A percentile compares a stretch with the other conserved stretches of the same genome.
Evolutionary conservation across 768 basidiomycete genomes (phyloP).

Genomic region (Scleroderma bovista): DNA sequence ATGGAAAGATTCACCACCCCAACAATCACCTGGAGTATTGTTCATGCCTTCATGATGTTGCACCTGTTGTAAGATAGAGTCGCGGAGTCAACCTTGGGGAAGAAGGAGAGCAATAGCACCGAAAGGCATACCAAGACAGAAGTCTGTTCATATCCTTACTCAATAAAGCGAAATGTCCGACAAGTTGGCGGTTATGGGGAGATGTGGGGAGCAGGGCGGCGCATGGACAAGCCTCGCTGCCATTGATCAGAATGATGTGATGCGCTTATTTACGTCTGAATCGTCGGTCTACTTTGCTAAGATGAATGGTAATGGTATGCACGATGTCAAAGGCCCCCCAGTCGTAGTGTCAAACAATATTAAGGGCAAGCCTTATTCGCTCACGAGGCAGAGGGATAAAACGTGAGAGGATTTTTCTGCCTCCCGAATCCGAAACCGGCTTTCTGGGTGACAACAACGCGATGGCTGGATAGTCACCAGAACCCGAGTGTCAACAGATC

Average conservation of each 20-base stretch:
- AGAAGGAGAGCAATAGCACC: conserved; percentile 5
- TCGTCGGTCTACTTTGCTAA: conserved; percentile 2
- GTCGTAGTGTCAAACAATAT: conserved; percentile 5
- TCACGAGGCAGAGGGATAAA: conserved; percentile 4
- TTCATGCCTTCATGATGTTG: too few species aligned
- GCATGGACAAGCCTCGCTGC: conserved; percentile 12
- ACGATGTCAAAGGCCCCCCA: conserved; percentile 6
- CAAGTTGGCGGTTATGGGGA: not conserved
- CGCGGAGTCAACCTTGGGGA: conserved; percentile 18
- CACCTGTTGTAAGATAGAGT: too few species aligned
- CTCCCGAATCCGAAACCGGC: too few species aligned
- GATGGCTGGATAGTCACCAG: too few species aligned
- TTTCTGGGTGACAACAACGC: too few species aligned
- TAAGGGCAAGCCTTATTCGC: conserved; percentile 3
- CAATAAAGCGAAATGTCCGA: conserved; percentile 2
- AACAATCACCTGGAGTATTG: conserved; percentile 6
- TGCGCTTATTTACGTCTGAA: conserved; percentile 22
- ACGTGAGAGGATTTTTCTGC: conserved; percentile 4
- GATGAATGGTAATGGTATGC: conserved; percentile 8
- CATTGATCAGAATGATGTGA: conserved; percentile 16
- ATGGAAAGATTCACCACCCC: conserved; percentile 17
- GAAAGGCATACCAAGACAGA: conserved; percentile 6
- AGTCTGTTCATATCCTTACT: conserved; percentile 3
- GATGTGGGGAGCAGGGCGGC: conserved; percentile 2
- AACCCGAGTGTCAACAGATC: not conserved